Evolutionary conservation across 208 protist genomes (phyloP).

Genomic region (Phytomonas sp.): DNA sequence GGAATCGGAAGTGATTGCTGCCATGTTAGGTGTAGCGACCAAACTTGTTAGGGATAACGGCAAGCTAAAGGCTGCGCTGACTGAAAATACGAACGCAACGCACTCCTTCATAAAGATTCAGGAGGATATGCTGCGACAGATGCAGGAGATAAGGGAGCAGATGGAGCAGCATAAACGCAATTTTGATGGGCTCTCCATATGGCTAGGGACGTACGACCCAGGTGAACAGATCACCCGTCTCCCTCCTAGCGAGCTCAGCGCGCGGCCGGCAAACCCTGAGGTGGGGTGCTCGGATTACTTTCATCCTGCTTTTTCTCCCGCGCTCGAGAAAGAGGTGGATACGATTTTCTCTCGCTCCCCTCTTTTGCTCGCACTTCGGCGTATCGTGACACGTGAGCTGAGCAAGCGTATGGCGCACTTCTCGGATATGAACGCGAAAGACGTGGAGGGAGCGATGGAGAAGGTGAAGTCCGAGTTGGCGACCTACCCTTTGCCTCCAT

Average conservation of each 20-base stretch:
- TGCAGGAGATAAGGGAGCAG: constrained; percentile 15
- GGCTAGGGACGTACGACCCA: constrained; percentile 24
- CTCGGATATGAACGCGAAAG: constrained; percentile 42
- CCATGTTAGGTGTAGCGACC: constrained; percentile 22
- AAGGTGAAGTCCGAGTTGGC: constrained; percentile 27
- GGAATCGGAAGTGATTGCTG: constrained; percentile 17
- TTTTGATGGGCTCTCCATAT: constrained; percentile 22
- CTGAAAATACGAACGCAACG: constrained; percentile 9
- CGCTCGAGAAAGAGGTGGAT: constrained; percentile 17
- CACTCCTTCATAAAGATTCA: constrained; percentile 8
- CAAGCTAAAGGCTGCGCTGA: constrained; percentile 14
- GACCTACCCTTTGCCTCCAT: neutral
- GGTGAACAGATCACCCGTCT: neutral
- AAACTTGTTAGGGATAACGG: constrained; percentile 23
- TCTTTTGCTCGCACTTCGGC: constrained; percentile 66
- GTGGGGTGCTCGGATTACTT: neutral
- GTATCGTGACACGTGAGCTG: constrained; percentile 57
- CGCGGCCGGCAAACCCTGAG: neutral
- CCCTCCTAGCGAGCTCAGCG: neutral
- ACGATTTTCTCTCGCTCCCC: constrained; percentile 37
- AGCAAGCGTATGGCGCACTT: constrained; percentile 40
- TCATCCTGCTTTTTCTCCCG: neutral
- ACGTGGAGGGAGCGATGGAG: constrained; percentile 30
- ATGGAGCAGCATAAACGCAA: constrained; percentile 19
- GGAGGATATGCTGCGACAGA: constrained; percentile 11